Evolutionary conservation across 768 basidiomycete species (phyloP).

Genomic region (Tylopilus sp.): DNA sequence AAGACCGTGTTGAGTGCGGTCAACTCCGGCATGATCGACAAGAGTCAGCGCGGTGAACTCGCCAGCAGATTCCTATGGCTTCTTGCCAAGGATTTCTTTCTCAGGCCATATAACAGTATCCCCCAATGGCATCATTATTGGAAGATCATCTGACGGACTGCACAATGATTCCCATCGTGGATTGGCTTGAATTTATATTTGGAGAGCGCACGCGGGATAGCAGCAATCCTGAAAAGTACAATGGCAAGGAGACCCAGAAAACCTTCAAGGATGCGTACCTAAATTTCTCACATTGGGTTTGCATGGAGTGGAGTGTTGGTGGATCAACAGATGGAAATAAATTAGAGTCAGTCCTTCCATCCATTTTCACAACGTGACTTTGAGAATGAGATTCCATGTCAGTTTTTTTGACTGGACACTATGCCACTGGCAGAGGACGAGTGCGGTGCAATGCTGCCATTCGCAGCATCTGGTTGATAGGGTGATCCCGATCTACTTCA

Average conservation of each 20-base stretch:
- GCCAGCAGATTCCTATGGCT: conserved; percentile 5
- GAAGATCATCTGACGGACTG: conserved; percentile 5
- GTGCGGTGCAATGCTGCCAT: conserved; percentile 11
- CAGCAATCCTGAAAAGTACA: no score
- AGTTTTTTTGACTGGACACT: conserved; percentile 6
- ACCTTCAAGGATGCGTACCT: conserved; percentile 8
- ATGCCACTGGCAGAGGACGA: no score
- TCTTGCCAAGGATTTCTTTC: not conserved
- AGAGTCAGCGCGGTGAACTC: conserved; percentile 4
- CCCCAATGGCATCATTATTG: not conserved
- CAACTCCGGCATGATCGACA: conserved; percentile 6
- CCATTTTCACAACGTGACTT: not conserved
- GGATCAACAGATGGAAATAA: not conserved
- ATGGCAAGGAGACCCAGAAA: not conserved
- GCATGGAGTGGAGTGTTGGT: conserved; percentile 5
- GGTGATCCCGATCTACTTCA: no score
- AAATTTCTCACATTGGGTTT: conserved; percentile 16
- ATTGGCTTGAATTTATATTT: conserved; percentile 14
- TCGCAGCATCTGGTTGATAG: conserved; percentile 4
- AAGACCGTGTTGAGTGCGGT: not conserved
- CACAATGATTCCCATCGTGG: conserved; percentile 7
- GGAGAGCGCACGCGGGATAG: not conserved
- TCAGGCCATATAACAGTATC: not conserved
- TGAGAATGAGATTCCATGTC: not conserved
- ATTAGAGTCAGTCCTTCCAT: not conserved